A percentile compares a stretch with the other conserved stretches of the same genome.
Conservation (phyloP, 1,284 basidiomycete species). For the Papiliotrema nemorosa region DNA sequence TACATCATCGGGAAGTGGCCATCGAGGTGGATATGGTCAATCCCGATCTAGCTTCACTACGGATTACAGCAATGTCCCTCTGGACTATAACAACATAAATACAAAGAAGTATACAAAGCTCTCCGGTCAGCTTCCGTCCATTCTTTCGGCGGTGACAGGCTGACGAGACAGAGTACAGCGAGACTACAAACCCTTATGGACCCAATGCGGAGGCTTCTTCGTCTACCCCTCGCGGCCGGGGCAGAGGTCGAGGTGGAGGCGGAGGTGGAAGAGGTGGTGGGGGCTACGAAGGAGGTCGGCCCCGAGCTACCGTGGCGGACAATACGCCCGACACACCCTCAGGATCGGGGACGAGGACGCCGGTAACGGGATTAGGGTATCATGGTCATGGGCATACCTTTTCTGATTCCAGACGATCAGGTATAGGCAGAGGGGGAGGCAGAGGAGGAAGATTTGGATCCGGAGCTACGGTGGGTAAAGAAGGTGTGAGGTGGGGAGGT, state of each 20-base stretch:
- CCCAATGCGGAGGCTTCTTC: conserved; percentile 4
- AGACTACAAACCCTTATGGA: too few species aligned
- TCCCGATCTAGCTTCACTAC: conserved; percentile 20
- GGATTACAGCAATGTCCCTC: conserved; percentile 40
- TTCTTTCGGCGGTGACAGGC: too few species aligned
- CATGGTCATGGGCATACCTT: conserved; percentile 11
- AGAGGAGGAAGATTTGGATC: neutral
- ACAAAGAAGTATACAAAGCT: conserved; percentile 37
- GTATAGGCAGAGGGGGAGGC: conserved; percentile 8
- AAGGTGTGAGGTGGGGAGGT: conserved; percentile 35
- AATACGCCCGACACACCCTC: conserved; percentile 5
- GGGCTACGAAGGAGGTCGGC: conserved; percentile 5
- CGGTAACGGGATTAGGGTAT: conserved; percentile 34
- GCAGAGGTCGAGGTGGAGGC: conserved; percentile 13
- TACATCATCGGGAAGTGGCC: conserved; percentile 6
- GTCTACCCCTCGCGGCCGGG: conserved; percentile 8
- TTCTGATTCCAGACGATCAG: conserved; percentile 9
- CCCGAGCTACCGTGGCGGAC: conserved; percentile 1
- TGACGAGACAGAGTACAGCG: too few species aligned
- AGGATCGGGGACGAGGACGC: conserved; percentile 27
- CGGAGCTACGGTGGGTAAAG: conserved; percentile 10
- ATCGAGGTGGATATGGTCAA: conserved; percentile 7
- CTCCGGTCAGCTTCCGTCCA: conserved; percentile 41
- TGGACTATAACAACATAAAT: conserved; percentile 41
- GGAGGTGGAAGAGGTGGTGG: conserved; percentile 17